phyloP scores from a whole-genome alignment of 2,329 filamentous ascomycete genomes.

The Talaromyces rugulosus region DNA sequence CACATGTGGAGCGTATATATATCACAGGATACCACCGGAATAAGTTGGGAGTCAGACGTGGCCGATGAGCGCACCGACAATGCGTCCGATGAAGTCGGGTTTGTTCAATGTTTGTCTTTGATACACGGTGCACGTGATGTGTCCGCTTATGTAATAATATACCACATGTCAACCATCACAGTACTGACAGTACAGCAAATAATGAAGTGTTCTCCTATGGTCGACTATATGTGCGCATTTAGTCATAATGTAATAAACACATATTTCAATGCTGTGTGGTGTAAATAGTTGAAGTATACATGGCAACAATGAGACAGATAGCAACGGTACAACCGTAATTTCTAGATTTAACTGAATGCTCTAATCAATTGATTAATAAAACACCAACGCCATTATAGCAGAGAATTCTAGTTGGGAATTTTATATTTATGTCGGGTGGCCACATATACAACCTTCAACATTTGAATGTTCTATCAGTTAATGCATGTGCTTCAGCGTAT shows the following conservation, averaged over 20 bases:
- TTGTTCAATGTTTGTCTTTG: background rate
- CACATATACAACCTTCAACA: too few species aligned
- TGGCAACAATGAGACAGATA: background rate
- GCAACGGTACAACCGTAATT: background rate
- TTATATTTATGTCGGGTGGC: too few species aligned
- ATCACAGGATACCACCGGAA: background rate
- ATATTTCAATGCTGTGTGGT: background rate
- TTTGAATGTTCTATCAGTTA: too few species aligned
- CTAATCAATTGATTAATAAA: background rate
- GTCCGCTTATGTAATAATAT: constrained; percentile 2
- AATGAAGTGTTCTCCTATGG: background rate
- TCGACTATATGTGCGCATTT: background rate
- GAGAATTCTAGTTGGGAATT: background rate
- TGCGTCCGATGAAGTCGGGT: background rate
- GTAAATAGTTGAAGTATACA: background rate
- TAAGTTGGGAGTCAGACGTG: background rate
- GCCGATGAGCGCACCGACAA: background rate
- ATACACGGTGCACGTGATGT: background rate
- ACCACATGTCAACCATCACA: background rate
- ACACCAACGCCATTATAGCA: background rate
- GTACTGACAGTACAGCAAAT: background rate
- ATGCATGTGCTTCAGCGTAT: too few species aligned
- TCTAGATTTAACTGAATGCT: background rate
- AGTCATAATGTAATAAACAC: background rate
- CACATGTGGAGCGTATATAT: background rate